Evolutionary conservation across 2,329 filamentous ascomycete genomes (phyloP).

Genomic region (Venturia effusa): DNA sequence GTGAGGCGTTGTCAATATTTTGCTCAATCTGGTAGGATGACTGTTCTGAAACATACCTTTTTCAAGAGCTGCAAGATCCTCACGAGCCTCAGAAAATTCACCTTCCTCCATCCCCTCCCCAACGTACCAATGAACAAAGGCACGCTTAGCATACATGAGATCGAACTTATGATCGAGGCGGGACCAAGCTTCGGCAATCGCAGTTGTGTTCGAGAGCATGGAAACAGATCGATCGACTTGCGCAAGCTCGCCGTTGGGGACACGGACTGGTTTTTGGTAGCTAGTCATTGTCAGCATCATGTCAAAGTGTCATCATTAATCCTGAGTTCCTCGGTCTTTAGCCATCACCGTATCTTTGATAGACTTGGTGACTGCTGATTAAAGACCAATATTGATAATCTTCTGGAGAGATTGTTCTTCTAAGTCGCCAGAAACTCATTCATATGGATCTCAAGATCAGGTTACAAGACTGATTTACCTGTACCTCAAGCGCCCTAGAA

Average conservation of each 20-base stretch:
- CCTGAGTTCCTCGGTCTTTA: too few species aligned
- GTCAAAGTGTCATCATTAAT: too few species aligned
- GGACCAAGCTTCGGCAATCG: constrained; percentile 64
- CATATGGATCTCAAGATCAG: too few species aligned
- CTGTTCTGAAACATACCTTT: constrained; percentile 36
- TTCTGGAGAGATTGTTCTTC: too few species aligned
- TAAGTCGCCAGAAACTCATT: too few species aligned
- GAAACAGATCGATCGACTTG: constrained; percentile 53
- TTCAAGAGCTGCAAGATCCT: constrained; percentile 76
- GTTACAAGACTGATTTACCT: too few species aligned
- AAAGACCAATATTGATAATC: too few species aligned
- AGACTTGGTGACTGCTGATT: too few species aligned
- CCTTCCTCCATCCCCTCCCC: constrained; percentile 90
- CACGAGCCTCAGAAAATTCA: constrained; percentile 78
- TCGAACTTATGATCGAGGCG: constrained; percentile 66
- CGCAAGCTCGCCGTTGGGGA: constrained; percentile 52
- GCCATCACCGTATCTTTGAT: too few species aligned
- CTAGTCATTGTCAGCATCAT: not conserved
- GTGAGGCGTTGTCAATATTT: not conserved
- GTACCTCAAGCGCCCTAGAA: too few species aligned
- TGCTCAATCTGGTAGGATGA: not conserved
- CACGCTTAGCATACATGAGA: constrained; percentile 69
- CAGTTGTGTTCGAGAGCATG: constrained; percentile 67
- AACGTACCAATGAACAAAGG: constrained; percentile 71
- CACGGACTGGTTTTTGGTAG: constrained; percentile 38